Base-by-base conservation (phyloP, 2,329 filamentous ascomycete genomes). In the Hymenotorrendiella dingleyae region DNA sequence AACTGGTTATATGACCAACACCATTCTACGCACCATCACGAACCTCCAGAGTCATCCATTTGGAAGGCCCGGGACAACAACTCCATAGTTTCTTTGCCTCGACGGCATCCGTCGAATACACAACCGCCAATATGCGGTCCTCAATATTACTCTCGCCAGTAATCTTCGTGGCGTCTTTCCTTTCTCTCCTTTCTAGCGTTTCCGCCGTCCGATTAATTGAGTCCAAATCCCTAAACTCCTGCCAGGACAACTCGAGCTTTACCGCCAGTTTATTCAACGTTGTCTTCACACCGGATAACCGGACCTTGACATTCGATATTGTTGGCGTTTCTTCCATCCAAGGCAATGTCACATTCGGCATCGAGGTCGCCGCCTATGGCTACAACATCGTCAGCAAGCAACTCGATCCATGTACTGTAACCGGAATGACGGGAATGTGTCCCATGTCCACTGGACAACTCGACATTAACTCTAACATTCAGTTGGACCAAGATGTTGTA, bases 251-350 rank as follows among this genome's bases (percentile, higher is more conserved):
- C 65, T 91, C 86, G 21, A 82, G 81, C 59, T 94, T 96, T 65
- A 85, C 86, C 4, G 89, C 90, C 56, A 89, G 84, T 55, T 74
- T 93, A 46, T 95, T 96, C 77, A 84, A 94, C 55, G 84, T 95
- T 63, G 69, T 79, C 51, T 87, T 86, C 66, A 87, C 82, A 2
- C 84, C 86, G 23, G 70, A 74, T 61, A 94, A 94, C 67, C 74
- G 74, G 55, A 82, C 80, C 23, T 72, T 91, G 40, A 70, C 72
- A 41, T 78, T 94, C 64, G 76, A 88, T 59, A 80, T 95, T 54
- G 77, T 85, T 47, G 88, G 86, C 51, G 82, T 88, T 24, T 94
- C 89, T 17, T 85, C 86, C 32, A 85, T 97, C 48, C 76, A 84
- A 54, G 88, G 87, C 57, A 86, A 84, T 62, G 84, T 96, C 52